Evolutionary conservation across 768 basidiomycete genomes (phyloP), one percentile per base, ranked within the genome.

Genomic region (Mycena haematopus): DNA sequence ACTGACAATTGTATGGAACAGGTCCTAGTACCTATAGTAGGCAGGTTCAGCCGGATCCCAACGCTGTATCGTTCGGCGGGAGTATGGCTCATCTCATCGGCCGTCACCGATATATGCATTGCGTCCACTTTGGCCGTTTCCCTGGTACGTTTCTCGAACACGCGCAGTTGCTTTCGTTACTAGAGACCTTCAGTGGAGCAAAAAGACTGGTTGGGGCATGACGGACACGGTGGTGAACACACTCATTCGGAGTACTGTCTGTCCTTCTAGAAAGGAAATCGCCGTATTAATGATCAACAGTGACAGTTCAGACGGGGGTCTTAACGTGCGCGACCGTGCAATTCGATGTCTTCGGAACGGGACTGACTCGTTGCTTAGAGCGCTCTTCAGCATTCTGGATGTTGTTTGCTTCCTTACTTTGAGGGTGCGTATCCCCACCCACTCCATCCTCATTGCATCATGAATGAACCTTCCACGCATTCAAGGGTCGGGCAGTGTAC

Each of bases 301-400:
- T 78, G 36, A 79, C 78, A 5, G 63, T 80, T 13, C 79, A 80
- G 35, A 80, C 77, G 0, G 78, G 80, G 33, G 29, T 76, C 10
- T 36, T 80, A 14, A 80, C 79, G 55, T 55, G 22, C 10, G 29
- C 6, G 29, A 31, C 29, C 9, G 24, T 27, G n/a, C 25, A 3
- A 10, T 22, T 15, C 22, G 5, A 22, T 45, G 21, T 21, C 21
- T 45, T 10, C 7, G 14, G 10, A 19, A n/a, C 24, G 17, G 17
- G 5, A 55, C 44, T 36, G 14, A 6, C 19, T 25, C 11, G 3
- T 36, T 36, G 5, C 14, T 4, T 24, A 55, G 54, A n/a, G 65
- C 78, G 27, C 52, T 80, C 21, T 76, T 73, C 69, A 75, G 79
- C 14, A 65, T 57, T n/a, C 24, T 59, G 46, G 60, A 52, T n/a